Evolutionary conservation across 2,329 filamentous ascomycete genomes (phyloP), one percentile per base, ranked within the genome.

Genomic region (Aspergillus jensenii): DNA sequence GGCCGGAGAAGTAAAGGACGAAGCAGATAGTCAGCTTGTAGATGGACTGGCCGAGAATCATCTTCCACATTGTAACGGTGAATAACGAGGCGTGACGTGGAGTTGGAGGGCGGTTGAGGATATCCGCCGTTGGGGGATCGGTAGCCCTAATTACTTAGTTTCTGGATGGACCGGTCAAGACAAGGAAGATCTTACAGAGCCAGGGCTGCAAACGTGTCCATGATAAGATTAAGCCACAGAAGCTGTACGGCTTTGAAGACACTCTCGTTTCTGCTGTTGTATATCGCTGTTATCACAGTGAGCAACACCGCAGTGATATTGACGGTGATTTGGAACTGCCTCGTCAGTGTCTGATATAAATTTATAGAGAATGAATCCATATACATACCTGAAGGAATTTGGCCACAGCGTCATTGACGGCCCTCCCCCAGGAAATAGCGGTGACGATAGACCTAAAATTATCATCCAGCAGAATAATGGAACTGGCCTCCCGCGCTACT

Each of bases 1-100:
- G 76, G 50, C 83, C 86, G 27, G 84, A 91, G 67, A 93, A 98
- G 77, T 93, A 93, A 21, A 97, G 82, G 60, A 93, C 81, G 65
- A 97, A 89, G 0, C 92, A 89, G 19, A 87, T 85, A 3, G 81
- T 81, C 0, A 98, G 85, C 74, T 98, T 93, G 74, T 95, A 98
- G 58, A 96, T 82, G 2, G 92, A 87, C 74, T 98, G 92, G 2
- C 93, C 93, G 47, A 96, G 83, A 61, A 98, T 97, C 93, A 98
- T 98, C 82, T 98, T 98, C 93, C 93, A 96, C 93, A 98, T 98
- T 17, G 89, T 93, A 35, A 89, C 80, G 1, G 92, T 96, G 66
- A 98, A 95, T 5, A 93, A 79, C 1, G 88, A 82, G 7, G 88
- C 87, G 31, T 85, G 88, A 68, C 91, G 92, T 2, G 87, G 83